phyloP scores from a whole-genome alignment of 176 grass and related monocot species.

The Lolium multiflorum region DNA sequence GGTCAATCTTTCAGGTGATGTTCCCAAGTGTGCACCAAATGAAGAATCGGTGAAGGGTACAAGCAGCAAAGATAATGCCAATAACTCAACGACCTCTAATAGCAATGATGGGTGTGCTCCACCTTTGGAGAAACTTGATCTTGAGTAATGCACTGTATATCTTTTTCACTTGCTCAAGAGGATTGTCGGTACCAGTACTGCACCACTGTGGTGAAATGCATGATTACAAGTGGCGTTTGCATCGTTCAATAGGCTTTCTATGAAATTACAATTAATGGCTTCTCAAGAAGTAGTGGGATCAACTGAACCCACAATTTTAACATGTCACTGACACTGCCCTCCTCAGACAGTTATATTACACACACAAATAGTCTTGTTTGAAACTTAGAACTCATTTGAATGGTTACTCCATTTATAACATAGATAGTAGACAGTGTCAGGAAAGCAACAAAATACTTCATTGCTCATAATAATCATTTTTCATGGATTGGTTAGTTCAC shows the following conservation, averaged over 20 bases:
- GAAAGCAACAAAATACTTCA: background rate
- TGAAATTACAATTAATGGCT: background rate
- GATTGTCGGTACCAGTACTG: background rate
- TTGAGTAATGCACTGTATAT: background rate
- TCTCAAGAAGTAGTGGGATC: background rate
- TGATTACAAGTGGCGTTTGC: background rate
- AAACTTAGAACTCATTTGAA: background rate
- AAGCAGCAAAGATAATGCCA: conserved; percentile 37
- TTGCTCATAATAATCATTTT: background rate
- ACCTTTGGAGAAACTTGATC: background rate
- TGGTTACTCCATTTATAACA: too few relatives aligned
- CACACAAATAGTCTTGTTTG: background rate
- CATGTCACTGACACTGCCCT: background rate
- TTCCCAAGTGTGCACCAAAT: background rate
- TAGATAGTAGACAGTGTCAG: background rate
- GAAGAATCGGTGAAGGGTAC: background rate
- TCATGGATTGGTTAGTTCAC: background rate
- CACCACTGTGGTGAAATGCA: too few relatives aligned
- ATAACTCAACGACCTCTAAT: conserved; percentile 4
- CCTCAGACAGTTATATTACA: background rate
- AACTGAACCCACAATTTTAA: background rate
- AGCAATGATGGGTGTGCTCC: too few relatives aligned
- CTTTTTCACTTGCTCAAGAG: background rate
- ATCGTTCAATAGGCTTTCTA: background rate
- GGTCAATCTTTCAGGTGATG: background rate